Percentiles rank a stretch among this genome's conserved stretches.
Conservation (phyloP, 2,329 filamentous ascomycete species). For the Fusarium vanettenii region DNA sequence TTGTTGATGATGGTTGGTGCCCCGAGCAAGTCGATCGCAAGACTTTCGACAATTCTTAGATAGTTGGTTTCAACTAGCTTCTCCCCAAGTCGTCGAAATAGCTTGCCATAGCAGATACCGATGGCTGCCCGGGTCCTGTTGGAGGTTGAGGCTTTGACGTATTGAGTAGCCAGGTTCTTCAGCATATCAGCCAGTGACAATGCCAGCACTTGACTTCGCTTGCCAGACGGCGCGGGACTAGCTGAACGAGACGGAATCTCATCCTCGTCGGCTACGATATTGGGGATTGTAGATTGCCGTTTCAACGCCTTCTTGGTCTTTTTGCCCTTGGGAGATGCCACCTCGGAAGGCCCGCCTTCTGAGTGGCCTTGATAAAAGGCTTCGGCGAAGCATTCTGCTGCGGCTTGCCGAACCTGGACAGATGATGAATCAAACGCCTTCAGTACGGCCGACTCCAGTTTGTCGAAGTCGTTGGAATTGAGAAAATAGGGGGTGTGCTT, state of each 20-base stretch:
- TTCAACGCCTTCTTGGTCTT: conserved; percentile 72
- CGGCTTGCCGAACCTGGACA: conserved; percentile 82
- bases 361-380: conserved; percentile 83
- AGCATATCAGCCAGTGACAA: conserved; percentile 84
- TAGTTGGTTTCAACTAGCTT: conserved; percentile 87
- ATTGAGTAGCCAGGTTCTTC: conserved; percentile 82
- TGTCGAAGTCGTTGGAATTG: conserved; percentile 91
- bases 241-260: conserved; percentile 74
- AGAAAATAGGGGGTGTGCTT: conserved; percentile 84
- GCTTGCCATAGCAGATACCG: conserved; percentile 85
- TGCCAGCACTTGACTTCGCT: conserved; percentile 77
- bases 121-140: conserved; percentile 86
- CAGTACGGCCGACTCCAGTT: conserved; percentile 82
- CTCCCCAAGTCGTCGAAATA: conserved; percentile 83
- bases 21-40: conserved; percentile 84
- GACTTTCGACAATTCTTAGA: conserved; percentile 80
- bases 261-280: conserved; percentile 77
- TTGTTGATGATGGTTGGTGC: conserved; percentile 82
- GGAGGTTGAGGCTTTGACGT: conserved; percentile 80
- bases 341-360: conserved; percentile 59
- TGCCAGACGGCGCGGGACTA: conserved; percentile 76
- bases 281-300: conserved; percentile 69
- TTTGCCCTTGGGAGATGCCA: conserved; percentile 71
- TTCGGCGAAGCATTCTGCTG: conserved; percentile 85
- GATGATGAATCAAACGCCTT: conserved; percentile 87